Base-by-base conservation (phyloP, 805 yeast species). In the Yamadazyma laniorum region DNA sequence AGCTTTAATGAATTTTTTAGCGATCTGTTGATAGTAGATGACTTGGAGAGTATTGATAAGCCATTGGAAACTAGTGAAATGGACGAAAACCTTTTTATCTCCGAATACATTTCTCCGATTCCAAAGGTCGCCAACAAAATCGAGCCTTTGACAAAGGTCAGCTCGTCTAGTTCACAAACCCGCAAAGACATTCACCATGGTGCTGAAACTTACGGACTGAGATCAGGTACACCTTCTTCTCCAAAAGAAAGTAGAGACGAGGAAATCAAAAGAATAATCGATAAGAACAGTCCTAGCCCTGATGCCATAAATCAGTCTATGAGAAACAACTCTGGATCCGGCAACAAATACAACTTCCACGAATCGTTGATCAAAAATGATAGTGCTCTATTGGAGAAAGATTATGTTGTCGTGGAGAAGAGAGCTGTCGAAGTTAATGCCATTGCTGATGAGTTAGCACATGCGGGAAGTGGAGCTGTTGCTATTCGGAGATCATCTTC, bases 351-450 rank as follows among this genome's bases (percentile, higher is more conserved):
- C n/a, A n/a, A n/a, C n/a, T 25, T 23, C 18, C 41, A 41, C 2
- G 37, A 29, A 14, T 39, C 50, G 23, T 35, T 43, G 11, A 29
- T 43, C 8, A 49, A 45, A 23, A 47, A 60, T 43, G 61, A 71
- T 16, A 85, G 80, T 37, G 53, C 74, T 16, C 70, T 74, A 18
- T 64, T 80, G 40, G 96, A 88, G 50, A 81, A 79, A 48, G 97
- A 89, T 53, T 91, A 91, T 51, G 98, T 91, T 23, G 95, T 91
- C 27, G 90, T 91, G 19, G 98, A 91, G 58, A 93, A 91, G 58
- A 76, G 95, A 34, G 87, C 93, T 0, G 97, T 91, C 3, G 98
- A 93, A 56, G 95, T 91, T 6, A 91, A 91, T 65, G 91, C 95
- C 2, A 70, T 93, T 40, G 99, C 99, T 3, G 98, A 91, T 59